A percentile compares a stretch with the other conserved stretches of the same genome.
phyloP scores from a whole-genome alignment of 495 filamentous ascomycete species.

The Oleoguttula mirabilis region DNA sequence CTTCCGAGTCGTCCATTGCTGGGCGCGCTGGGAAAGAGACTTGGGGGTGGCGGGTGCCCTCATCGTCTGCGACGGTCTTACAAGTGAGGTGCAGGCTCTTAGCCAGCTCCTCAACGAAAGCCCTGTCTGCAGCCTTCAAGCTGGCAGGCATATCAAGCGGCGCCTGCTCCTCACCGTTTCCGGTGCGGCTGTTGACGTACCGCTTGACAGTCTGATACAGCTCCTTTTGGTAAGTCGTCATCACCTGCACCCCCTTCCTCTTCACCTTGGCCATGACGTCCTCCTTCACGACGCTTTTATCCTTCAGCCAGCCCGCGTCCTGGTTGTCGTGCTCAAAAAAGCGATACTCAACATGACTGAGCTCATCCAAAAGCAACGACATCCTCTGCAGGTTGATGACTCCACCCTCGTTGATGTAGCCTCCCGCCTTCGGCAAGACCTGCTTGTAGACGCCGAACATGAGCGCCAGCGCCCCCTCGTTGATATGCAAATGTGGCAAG shows the following conservation, averaged over 20 bases:
- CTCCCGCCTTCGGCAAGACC: constrained; percentile 72
- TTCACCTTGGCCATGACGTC: constrained; percentile 51
- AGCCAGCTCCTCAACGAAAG: constrained; percentile 82
- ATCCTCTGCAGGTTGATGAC: constrained; percentile 77
- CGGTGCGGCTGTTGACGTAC: constrained; percentile 54
- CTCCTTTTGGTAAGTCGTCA: constrained; percentile 70
- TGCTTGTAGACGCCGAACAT: constrained; percentile 98
- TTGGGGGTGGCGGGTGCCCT: constrained; percentile 67
- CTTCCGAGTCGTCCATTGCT: constrained; percentile 42
- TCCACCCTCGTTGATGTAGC: constrained; percentile 94
- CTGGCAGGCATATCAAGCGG: constrained; percentile 58
- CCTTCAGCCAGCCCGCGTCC: constrained; percentile 83
- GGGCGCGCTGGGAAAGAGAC: constrained; percentile 53
- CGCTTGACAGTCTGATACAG: constrained; percentile 72
- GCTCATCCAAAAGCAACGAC: constrained; percentile 63
- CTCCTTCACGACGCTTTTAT: constrained; percentile 56
- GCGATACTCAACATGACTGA: constrained; percentile 73
- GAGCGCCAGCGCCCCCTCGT: constrained; percentile 86
- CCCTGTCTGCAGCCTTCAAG: constrained; percentile 74
- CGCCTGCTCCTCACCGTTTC: constrained; percentile 32
- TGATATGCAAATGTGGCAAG: constrained; percentile 92
- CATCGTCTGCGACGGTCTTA: constrained; percentile 64
- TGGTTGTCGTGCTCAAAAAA: constrained; percentile 83
- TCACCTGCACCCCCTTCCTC: constrained; percentile 49
- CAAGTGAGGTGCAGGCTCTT: constrained; percentile 70